A percentile compares a stretch with the other conserved stretches of the same genome.
phyloP scores from a whole-genome alignment of 352 stramenopile genomes.

The Pythium guiyangense region DNA sequence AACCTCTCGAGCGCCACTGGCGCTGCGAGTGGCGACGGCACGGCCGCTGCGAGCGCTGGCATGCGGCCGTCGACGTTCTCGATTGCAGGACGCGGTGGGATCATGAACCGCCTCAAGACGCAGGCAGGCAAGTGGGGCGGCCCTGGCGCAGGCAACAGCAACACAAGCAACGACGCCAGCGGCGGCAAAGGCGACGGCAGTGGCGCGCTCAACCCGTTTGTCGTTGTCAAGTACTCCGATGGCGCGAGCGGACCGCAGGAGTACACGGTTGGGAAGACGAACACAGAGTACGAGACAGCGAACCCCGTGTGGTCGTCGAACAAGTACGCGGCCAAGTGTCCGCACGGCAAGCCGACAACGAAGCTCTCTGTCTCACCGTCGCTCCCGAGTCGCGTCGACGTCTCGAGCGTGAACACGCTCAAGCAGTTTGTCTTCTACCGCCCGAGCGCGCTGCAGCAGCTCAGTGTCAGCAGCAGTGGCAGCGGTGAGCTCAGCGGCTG shows the following conservation, averaged over 20 bases:
- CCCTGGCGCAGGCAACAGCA: conserved; percentile 20
- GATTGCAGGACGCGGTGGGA: conserved; percentile 32
- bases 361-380: conserved; percentile 53
- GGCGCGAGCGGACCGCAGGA: conserved; percentile 43
- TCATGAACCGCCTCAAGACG: conserved; percentile 73
- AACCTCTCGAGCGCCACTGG: conserved; percentile 25
- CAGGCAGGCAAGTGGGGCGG: conserved; percentile 53
- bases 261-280: conserved; percentile 70
- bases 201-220: conserved; percentile 50
- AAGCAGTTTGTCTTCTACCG: conserved; percentile 82
- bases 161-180: conserved; percentile 6
- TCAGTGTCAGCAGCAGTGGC: not conserved
- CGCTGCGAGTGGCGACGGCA: conserved; percentile 1
- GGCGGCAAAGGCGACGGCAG: conserved; percentile 9
- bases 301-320: conserved; percentile 76
- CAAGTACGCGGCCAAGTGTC: conserved; percentile 48
- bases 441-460: conserved; percentile 18
- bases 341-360: conserved; percentile 57
- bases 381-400: conserved; percentile 53
- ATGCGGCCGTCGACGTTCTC: conserved; percentile 47
- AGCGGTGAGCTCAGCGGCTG: conserved; percentile 44
- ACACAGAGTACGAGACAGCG: conserved; percentile 77
- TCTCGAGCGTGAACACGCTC: conserved; percentile 59
- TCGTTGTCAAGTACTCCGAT: conserved; percentile 68
- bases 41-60: not conserved